Conservation (phyloP, 208 protist species). For the Leishmania amazonensis region DNA sequence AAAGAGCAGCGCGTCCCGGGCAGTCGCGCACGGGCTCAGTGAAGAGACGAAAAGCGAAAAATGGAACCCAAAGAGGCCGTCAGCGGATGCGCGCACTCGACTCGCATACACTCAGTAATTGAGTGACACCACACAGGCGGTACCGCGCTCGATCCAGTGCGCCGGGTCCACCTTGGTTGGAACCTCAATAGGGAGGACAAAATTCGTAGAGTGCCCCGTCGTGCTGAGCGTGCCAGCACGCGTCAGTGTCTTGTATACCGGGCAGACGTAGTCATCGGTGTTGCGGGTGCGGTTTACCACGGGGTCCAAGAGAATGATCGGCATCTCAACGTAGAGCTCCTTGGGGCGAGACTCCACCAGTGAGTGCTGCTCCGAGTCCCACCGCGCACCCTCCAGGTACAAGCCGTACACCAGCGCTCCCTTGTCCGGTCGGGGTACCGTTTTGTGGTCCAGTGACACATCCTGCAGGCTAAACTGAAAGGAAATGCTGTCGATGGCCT, state of each 20-base stretch:
- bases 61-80: neutral
- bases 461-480: constrained; percentile 89
- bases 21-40: neutral
- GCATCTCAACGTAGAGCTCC: constrained; percentile 94
- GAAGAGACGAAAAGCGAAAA: neutral
- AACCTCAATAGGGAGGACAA: constrained; percentile 96
- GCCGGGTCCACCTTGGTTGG: constrained; percentile 80
- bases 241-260: constrained; percentile 97
- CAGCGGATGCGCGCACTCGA: neutral
- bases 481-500: constrained; percentile 96
- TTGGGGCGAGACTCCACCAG: constrained; percentile 96
- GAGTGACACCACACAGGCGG: constrained; percentile 87
- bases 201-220: constrained; percentile 99
- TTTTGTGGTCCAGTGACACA: constrained; percentile 19
- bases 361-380: constrained; percentile 73
- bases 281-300: constrained; percentile 55
- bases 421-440: constrained; percentile 41
- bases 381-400: constrained; percentile 96
- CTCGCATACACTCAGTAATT: constrained; percentile 65
- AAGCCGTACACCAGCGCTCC: constrained; percentile 95
- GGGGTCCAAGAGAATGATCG: constrained; percentile 94
- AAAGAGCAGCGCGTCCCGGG: neutral
- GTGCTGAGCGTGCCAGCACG: constrained; percentile 97
- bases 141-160: constrained; percentile 97
- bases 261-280: constrained; percentile 92